phyloP scores from a whole-genome alignment of 345 rosid species.

The Aquilaria yunnanensis region DNA sequence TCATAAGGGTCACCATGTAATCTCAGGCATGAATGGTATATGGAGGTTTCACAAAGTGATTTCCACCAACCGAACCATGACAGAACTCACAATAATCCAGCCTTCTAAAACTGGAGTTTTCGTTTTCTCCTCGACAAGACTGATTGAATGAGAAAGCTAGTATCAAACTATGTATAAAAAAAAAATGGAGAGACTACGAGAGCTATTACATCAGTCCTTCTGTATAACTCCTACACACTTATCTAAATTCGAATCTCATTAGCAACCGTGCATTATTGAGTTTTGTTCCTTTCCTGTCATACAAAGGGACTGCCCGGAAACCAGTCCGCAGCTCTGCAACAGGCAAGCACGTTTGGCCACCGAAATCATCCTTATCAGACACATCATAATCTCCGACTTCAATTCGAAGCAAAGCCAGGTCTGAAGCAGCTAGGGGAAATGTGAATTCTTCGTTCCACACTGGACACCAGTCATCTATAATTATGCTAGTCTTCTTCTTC shows the following conservation, averaged over 20 bases:
- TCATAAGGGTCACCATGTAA: too few species aligned
- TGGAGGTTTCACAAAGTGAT: too few species aligned
- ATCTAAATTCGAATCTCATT: constrained; percentile 39
- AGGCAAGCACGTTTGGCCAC: constrained; percentile 86
- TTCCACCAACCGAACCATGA: too few species aligned
- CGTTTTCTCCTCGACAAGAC: too few species aligned
- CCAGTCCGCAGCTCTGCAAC: constrained; percentile 60
- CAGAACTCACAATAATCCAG: too few species aligned
- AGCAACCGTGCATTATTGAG: constrained; percentile 64
- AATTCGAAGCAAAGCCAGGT: constrained; percentile 70
- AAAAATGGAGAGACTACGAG: too few species aligned
- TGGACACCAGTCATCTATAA: constrained; percentile 76
- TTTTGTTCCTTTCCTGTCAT: constrained; percentile 51
- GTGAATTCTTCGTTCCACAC: constrained; percentile 81
- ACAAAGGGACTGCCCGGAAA: constrained; percentile 64
- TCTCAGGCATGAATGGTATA: too few species aligned
- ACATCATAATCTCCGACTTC: constrained; percentile 75
- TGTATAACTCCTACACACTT: constrained; percentile 2
- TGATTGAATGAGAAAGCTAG: too few species aligned
- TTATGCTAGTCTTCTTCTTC: constrained; percentile 61
- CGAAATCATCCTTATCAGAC: constrained; percentile 81
- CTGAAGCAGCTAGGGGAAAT: constrained; percentile 73
- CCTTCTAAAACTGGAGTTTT: too few species aligned
- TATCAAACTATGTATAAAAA: too few species aligned
- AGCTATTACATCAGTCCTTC: too few species aligned